Evolutionary conservation across 495 filamentous ascomycete genomes (phyloP).

Genomic region (Talaromyces stipitatus): DNA sequence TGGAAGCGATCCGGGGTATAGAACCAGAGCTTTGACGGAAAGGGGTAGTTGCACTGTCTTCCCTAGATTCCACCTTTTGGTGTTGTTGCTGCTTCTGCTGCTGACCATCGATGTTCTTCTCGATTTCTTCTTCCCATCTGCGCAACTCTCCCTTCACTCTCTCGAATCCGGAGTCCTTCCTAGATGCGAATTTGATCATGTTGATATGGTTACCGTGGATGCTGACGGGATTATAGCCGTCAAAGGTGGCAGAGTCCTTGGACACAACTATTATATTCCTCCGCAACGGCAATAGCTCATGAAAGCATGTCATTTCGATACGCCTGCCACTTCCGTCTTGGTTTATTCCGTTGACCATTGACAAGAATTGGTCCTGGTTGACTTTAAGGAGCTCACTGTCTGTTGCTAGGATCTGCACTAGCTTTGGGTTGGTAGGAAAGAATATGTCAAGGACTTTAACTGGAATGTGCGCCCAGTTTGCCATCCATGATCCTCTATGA

Average conservation of each 20-base stretch:
- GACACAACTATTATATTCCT: slow-evolving; percentile 11
- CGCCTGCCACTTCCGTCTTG: slow-evolving; percentile 4
- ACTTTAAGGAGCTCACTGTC: slow-evolving; percentile 14
- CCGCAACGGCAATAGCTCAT: slow-evolving; percentile 8
- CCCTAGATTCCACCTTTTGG: background rate
- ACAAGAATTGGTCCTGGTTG: slow-evolving; percentile 12
- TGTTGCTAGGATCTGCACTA: slow-evolving; percentile 12
- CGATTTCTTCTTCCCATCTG: background rate
- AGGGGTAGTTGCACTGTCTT: background rate
- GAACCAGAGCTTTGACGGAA: no score
- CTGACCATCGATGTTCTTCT: background rate
- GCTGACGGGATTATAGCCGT: slow-evolving; percentile 16
- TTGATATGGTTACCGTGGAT: slow-evolving; percentile 30
- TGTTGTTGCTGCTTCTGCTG: background rate
- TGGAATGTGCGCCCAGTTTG: slow-evolving; percentile 22
- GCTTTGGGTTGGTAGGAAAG: slow-evolving; percentile 12
- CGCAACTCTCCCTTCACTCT: slow-evolving; percentile 10
- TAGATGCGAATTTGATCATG: slow-evolving; percentile 29
- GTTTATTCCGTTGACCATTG: slow-evolving; percentile 9
- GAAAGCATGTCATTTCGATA: slow-evolving; percentile 18
- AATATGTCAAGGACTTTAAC: slow-evolving; percentile 11
- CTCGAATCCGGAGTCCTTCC: slow-evolving; percentile 26
- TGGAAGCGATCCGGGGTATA: no score
- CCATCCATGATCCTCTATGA: slow-evolving; percentile 27
- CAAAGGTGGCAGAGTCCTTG: slow-evolving; percentile 12